A percentile compares a stretch with the other conserved stretches of the same genome.
Conservation (phyloP, 148 eudicot genomes). For the Chenopodium album region DNA sequence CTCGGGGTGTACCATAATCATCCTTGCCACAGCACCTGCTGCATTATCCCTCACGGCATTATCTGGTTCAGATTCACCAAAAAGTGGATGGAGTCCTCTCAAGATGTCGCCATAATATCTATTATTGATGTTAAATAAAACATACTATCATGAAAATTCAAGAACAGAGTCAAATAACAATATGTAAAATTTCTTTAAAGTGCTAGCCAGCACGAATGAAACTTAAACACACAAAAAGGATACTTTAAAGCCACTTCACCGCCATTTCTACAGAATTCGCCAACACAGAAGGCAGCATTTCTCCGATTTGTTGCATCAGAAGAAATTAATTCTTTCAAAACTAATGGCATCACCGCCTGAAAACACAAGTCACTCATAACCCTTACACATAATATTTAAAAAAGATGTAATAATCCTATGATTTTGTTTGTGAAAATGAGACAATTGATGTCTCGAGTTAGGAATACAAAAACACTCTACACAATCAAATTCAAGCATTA, state of each 20-base stretch:
- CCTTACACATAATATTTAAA: background rate
- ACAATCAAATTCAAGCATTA: slow-evolving; percentile 11
- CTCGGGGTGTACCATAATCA: slow-evolving; percentile 91
- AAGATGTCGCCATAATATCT: slow-evolving; percentile 80
- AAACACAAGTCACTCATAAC: slow-evolving; percentile 27
- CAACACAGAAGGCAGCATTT: slow-evolving; percentile 96
- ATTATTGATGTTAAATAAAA: slow-evolving; percentile 29
- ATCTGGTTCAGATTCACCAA: slow-evolving; percentile 88
- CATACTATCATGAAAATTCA: slow-evolving; percentile 3
- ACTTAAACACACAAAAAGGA: slow-evolving; percentile 25
- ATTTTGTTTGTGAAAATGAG: background rate
- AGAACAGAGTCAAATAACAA: background rate
- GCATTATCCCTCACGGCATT: slow-evolving; percentile 98
- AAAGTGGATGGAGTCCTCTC: slow-evolving; percentile 73
- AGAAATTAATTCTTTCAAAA: slow-evolving; percentile 76
- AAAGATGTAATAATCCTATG: background rate
- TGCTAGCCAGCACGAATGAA: background rate
- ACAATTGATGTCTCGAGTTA: background rate
- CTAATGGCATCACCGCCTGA: slow-evolving; percentile 86
- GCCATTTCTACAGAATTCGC: slow-evolving; percentile 93
- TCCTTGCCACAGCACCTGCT: slow-evolving; percentile 97
- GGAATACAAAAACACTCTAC: background rate
- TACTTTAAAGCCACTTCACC: slow-evolving; percentile 81
- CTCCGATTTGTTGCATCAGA: slow-evolving; percentile 83
- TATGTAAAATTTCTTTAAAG: background rate